These are phyloP conservation scores for Aureobasidium sp. DNA, from an alignment of 2,329 filamentous ascomycete species.

Conservation along the genomic window DNA sequence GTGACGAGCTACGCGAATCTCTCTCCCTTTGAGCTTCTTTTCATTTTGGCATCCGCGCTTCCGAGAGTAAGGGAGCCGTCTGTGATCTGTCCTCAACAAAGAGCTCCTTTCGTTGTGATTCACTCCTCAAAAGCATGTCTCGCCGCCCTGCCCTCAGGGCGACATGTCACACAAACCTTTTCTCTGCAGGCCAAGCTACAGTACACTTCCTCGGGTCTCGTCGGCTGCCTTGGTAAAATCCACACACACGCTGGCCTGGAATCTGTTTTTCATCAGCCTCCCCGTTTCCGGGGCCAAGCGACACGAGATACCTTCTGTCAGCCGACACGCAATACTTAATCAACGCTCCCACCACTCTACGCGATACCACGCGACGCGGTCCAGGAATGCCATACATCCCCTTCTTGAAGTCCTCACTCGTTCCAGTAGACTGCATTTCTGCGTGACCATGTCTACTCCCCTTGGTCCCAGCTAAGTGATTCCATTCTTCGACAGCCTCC, in stretches of 20 bases:
- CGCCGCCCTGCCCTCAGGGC: background rate
- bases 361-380: conserved; percentile 12
- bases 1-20: conserved; percentile 9
- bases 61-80: conserved; percentile 4
- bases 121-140: background rate
- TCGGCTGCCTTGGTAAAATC: background rate
- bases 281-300: conserved; percentile 7
- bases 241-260: background rate
- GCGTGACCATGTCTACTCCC: conserved; percentile 5
- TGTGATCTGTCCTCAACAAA: conserved; percentile 14
- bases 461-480: conserved; percentile 6
- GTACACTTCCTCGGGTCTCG: conserved; percentile 5
- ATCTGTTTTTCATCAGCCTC: conserved; percentile 8
- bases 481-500: conserved; percentile 17
- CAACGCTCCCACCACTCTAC: conserved; percentile 2
- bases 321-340: background rate
- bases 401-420: conserved; percentile 8
- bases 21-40: conserved; percentile 3
- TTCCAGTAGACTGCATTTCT: conserved; percentile 12
- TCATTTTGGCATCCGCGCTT: conserved; percentile 15
- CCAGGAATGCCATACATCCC: conserved; percentile 9
- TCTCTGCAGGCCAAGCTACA: background rate
- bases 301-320: conserved; percentile 9
- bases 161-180: conserved; percentile 5
- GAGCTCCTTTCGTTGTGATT: background rate